These are phyloP conservation scores for Aspergillus fructus DNA, from an alignment of 2,329 filamentous ascomycete genomes.

Conservation along the genomic window DNA sequence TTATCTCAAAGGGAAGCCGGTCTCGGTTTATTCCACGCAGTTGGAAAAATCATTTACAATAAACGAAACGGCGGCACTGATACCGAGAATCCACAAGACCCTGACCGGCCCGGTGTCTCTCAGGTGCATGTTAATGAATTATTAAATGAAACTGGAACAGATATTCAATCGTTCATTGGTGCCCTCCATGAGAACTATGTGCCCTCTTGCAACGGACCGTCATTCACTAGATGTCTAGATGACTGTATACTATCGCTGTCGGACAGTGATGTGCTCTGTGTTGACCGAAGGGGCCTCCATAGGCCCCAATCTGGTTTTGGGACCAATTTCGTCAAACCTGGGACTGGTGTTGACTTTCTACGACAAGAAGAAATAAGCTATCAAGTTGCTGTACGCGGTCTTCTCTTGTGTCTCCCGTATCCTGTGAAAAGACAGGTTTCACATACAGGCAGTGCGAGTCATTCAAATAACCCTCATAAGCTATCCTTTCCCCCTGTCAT, in stretches of 20 bases:
- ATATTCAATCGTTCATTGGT: slow-evolving; percentile 84
- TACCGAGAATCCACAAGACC: slow-evolving; percentile 41
- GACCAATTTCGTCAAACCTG: slow-evolving; percentile 54
- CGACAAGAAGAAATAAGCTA: slow-evolving; percentile 94
- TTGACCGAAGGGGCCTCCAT: slow-evolving; percentile 49
- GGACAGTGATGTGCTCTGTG: slow-evolving; percentile 79
- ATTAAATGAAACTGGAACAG: slow-evolving; percentile 91
- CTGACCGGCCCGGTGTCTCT: slow-evolving; percentile 61
- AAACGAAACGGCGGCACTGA: slow-evolving; percentile 66
- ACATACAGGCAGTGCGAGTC: slow-evolving; percentile 34
- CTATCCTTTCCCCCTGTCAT: slow-evolving; percentile 91
- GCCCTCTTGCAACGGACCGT: slow-evolving; percentile 69
- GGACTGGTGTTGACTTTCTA: slow-evolving; percentile 59
- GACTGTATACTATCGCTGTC: slow-evolving; percentile 86
- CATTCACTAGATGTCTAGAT: slow-evolving; percentile 74
- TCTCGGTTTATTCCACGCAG: slow-evolving; percentile 91
- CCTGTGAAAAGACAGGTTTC: slow-evolving; percentile 69
- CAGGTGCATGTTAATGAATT: slow-evolving; percentile 70
- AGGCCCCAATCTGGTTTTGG: slow-evolving; percentile 53
- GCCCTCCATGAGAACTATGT: slow-evolving; percentile 93
- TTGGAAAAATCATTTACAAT: slow-evolving; percentile 95
- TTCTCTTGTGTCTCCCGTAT: slow-evolving; percentile 79
- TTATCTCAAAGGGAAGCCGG: slow-evolving; percentile 86
- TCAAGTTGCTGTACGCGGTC: slow-evolving; percentile 81
- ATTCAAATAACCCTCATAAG: slow-evolving; percentile 65